A percentile compares a stretch with the other conserved stretches of the same genome.
These are phyloP conservation scores for Ceriops zippeliana DNA, from an alignment of 345 rosid genomes.

Conservation along the genomic window DNA sequence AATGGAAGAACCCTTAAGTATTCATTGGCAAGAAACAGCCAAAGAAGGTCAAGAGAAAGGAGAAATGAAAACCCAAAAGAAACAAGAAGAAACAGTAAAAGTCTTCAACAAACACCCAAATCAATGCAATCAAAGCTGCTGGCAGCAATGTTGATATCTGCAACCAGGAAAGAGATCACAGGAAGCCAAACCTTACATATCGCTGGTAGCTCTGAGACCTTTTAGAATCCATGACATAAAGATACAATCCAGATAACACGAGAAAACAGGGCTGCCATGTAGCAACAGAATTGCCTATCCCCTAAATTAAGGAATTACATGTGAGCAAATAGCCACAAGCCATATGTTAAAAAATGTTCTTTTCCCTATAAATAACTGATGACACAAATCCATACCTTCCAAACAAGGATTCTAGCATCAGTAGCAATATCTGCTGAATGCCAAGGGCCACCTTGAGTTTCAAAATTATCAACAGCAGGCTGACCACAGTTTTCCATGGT, in stretches of 20 bases:
- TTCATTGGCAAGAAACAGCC: conserved; percentile 3
- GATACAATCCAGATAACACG: conserved; percentile 77
- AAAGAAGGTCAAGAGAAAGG: background rate
- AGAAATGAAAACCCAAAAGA: background rate
- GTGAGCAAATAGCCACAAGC: conserved; percentile 16
- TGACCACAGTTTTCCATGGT: conserved; percentile 60
- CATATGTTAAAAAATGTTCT: conserved; percentile 22
- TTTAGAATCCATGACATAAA: conserved; percentile 78
- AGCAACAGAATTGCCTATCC: conserved; percentile 91
- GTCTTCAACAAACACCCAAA: background rate
- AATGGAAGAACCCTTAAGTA: conserved; percentile 2
- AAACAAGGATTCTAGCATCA: conserved; percentile 81
- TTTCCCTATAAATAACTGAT: conserved; percentile 3
- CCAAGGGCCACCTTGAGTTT: conserved; percentile 58
- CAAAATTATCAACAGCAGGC: conserved; percentile 57
- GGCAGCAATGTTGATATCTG: background rate
- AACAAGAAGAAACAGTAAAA: background rate
- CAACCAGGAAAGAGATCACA: conserved; percentile 15
- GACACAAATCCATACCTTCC: conserved; percentile 57
- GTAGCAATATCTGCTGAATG: conserved; percentile 63
- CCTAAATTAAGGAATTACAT: conserved; percentile 47
- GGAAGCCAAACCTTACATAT: conserved; percentile 62
- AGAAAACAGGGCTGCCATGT: conserved; percentile 93
- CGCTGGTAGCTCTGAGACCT: conserved; percentile 78
- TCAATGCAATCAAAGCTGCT: conserved; percentile 10